Conservation (phyloP, 345 rosid genomes). For the Salix caprea region DNA sequence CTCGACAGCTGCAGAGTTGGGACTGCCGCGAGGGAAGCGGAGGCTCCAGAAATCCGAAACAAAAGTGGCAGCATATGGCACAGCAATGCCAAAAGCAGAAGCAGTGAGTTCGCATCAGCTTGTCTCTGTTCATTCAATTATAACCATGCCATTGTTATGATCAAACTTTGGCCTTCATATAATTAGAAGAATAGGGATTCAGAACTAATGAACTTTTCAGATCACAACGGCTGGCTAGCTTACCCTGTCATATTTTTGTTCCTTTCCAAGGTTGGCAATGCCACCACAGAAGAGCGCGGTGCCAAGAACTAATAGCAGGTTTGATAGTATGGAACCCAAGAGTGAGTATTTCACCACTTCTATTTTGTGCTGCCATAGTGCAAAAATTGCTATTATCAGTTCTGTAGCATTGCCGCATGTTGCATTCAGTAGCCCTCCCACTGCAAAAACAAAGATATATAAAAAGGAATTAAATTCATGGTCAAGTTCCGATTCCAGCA, state of each 20-base stretch:
- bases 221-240: background rate
- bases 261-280: slow-evolving; percentile 50
- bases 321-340: slow-evolving; percentile 79
- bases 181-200: background rate
- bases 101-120: slow-evolving; percentile 72
- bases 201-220: background rate
- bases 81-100: slow-evolving; percentile 65
- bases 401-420: slow-evolving; percentile 96
- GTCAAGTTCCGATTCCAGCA: background rate
- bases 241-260: slow-evolving; percentile 86
- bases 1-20: slow-evolving; percentile 61
- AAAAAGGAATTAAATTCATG: background rate
- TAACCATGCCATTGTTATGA: background rate
- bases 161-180: background rate
- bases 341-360: slow-evolving; percentile 82
- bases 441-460: slow-evolving; percentile 29
- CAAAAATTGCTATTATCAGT: slow-evolving; percentile 77
- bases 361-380: slow-evolving; percentile 53
- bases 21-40: slow-evolving; percentile 24
- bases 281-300: slow-evolving; percentile 90
- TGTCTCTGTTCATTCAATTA: slow-evolving; percentile 51
- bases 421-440: slow-evolving; percentile 88
- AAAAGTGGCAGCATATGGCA: slow-evolving; percentile 73
- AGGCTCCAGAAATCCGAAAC: slow-evolving; percentile 36
- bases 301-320: slow-evolving; percentile 91